Evolutionary conservation across 257 asterid genomes (phyloP), one percentile per base, ranked within the genome.

Genomic region (Salvia splendens): DNA sequence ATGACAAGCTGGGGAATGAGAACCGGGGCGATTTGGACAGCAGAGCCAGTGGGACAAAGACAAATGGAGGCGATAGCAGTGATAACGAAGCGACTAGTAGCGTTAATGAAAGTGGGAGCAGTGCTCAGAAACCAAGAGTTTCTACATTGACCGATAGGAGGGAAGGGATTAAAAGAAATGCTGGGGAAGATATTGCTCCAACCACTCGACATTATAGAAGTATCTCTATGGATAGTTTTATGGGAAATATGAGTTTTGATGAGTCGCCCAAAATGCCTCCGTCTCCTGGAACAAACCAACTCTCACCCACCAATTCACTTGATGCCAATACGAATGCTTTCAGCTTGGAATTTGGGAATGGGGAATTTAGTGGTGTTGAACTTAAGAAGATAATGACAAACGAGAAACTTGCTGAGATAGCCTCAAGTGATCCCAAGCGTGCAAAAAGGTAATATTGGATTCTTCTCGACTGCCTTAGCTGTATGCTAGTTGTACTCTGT

Each of bases 141-240:
- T 69, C 81, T 36, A 60, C 84, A 42, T 70, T 71, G 61, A 68
- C 73, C 17, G 83, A 75, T 68, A 85, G 79, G 69, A 82, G 82
- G 61, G 96, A 88, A 59, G 96, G 95, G 61, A 7, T 77, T 67
- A 85, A 89, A 67, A 81, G 98, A 69, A 84, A 76, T 76, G 92
- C 95, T 30, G 96, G 57, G 16, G 91, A 79, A 45, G 97, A 92
- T 77, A 86, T 85, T 16, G 80, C 91, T 58, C 91, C 95, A 3
- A 78, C 95, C 43, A 75, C 86, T 46, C 81, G 97, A 59, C 99
- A 93, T 82, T 86, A 81, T 48, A 74, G 97, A 78, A 94, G 99
- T 72, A 61, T 88, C 50, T 94, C 99, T 1, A 85, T 94, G 96
- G 99, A 94, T 72, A 94, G 95, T 67, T 90, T 91, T 64, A 82